Evolutionary conservation across 768 basidiomycete genomes (phyloP).

Genomic region (Panaeolus cyanescens): DNA sequence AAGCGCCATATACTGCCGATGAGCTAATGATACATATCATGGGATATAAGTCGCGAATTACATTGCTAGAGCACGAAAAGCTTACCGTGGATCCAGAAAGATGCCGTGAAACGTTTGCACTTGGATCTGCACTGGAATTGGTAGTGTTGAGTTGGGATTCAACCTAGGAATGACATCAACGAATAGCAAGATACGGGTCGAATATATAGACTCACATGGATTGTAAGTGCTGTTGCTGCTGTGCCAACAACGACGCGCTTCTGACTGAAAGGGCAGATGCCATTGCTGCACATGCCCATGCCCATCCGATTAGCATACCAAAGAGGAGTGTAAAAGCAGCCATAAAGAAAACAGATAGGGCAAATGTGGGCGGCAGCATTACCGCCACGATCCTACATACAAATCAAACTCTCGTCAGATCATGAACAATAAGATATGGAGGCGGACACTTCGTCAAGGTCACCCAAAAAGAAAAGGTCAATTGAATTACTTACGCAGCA

Average conservation of each 20-base stretch:
- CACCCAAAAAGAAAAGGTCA: too few relatives aligned
- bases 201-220: conserved; percentile 29
- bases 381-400: conserved; percentile 35
- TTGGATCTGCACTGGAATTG: conserved; percentile 28
- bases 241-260: conserved; percentile 33
- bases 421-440: neutral
- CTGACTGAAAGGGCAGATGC: conserved; percentile 38
- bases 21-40: conserved; percentile 23
- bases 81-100: conserved; percentile 44
- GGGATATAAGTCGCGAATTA: neutral
- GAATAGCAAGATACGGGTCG: neutral
- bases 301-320: conserved; percentile 50
- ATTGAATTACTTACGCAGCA: conserved; percentile 25
- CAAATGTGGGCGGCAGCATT: conserved; percentile 40
- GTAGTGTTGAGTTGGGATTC: conserved; percentile 24
- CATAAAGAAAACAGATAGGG: conserved; percentile 39
- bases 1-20: conserved; percentile 44
- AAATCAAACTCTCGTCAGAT: neutral
- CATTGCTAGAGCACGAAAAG: neutral
- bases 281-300: conserved; percentile 48
- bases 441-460: too few relatives aligned
- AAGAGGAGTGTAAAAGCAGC: conserved; percentile 27
- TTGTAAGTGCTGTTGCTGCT: conserved; percentile 34
- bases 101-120: conserved; percentile 34
- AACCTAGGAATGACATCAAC: conserved; percentile 16